Percentiles rank a stretch among this genome's conserved stretches.
These are phyloP conservation scores for Alternaria conjuncta DNA, from an alignment of 2,329 filamentous ascomycete genomes.

Conservation along the genomic window DNA sequence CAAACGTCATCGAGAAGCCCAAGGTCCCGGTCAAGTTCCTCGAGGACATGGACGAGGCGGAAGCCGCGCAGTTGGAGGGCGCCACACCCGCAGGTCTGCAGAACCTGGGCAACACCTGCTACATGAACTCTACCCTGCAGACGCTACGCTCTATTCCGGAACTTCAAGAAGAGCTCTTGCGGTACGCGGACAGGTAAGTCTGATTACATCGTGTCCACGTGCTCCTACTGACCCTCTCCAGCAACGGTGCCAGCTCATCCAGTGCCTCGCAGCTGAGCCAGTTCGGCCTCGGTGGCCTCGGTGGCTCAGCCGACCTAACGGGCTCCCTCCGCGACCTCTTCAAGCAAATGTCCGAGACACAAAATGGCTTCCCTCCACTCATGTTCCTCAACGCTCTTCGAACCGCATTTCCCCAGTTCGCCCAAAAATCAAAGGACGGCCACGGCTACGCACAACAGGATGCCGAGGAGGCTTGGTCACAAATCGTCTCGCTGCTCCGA, in stretches of 20 bases:
- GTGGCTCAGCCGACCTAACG: slow-evolving; percentile 72
- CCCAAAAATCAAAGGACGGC: slow-evolving; percentile 82
- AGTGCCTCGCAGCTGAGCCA: slow-evolving; percentile 50
- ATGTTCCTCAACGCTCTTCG: slow-evolving; percentile 84
- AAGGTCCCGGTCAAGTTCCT: slow-evolving; percentile 85
- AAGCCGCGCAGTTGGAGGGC: slow-evolving; percentile 80
- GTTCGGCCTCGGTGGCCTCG: slow-evolving; percentile 64
- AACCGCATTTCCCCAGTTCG: slow-evolving; percentile 86
- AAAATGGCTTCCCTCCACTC: slow-evolving; percentile 82
- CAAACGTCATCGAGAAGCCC: slow-evolving; percentile 69
- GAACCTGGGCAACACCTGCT: slow-evolving; percentile 97
- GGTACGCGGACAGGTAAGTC: slow-evolving; percentile 59
- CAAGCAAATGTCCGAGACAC: slow-evolving; percentile 86
- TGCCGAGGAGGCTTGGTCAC: slow-evolving; percentile 97
- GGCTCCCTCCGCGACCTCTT: slow-evolving; percentile 81
- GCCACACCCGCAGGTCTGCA: slow-evolving; percentile 86
- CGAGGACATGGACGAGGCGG: slow-evolving; percentile 97
- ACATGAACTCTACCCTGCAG: slow-evolving; percentile 97
- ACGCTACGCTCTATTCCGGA: slow-evolving; percentile 88
- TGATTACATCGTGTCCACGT: background rate
- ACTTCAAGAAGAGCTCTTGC: slow-evolving; percentile 77
- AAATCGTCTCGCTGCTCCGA: slow-evolving; percentile 84
- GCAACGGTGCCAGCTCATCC: slow-evolving; percentile 37
- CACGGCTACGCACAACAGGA: slow-evolving; percentile 96
- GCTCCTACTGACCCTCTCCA: slow-evolving; percentile 24